Percentiles rank a stretch among this genome's conserved stretches.
These are phyloP conservation scores for Aspergillus sp. DNA, from an alignment of 2,329 filamentous ascomycete genomes.

Conservation along the genomic window DNA sequence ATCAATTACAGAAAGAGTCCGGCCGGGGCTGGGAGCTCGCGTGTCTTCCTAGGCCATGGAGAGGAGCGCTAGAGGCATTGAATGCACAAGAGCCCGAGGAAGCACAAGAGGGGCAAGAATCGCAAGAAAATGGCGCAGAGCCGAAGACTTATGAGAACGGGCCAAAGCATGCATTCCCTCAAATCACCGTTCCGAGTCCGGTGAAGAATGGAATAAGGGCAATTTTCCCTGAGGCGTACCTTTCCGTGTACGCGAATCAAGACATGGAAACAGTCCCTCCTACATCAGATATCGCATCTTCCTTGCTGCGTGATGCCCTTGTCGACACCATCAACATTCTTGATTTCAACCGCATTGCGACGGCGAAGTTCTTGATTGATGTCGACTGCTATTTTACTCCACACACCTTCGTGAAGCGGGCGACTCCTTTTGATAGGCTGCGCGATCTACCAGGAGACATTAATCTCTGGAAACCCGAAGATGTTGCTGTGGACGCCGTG, in stretches of 20 bases:
- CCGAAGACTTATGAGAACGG: constrained; percentile 61
- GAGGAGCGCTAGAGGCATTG: constrained; percentile 26
- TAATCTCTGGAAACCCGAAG: constrained; percentile 90
- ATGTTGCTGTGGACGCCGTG: constrained; percentile 94
- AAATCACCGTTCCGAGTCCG: constrained; percentile 72
- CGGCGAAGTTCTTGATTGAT: constrained; percentile 87
- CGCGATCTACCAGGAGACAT: constrained; percentile 64
- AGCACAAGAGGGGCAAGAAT: constrained; percentile 39
- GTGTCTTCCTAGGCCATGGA: constrained; percentile 61
- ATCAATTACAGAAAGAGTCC: constrained; percentile 78
- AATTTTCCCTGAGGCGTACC: constrained; percentile 88
- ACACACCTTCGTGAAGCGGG: constrained; percentile 88
- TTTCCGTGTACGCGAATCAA: constrained; percentile 87
- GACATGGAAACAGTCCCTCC: constrained; percentile 86
- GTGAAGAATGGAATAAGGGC: constrained; percentile 73
- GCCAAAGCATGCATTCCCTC: constrained; percentile 74
- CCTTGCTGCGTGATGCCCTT: constrained; percentile 79
- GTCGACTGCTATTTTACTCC: constrained; percentile 92
- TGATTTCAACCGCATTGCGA: constrained; percentile 85
- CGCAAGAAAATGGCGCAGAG: constrained; percentile 45
- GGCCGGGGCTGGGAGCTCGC: constrained; percentile 72
- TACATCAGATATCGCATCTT: constrained; percentile 73
- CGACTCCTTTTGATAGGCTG: constrained; percentile 87
- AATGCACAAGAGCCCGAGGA: constrained; percentile 18
- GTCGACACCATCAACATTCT: constrained; percentile 92